These are phyloP conservation scores for Gossypium raimondii DNA, from an alignment of 345 rosid genomes.

Conservation along the genomic window DNA sequence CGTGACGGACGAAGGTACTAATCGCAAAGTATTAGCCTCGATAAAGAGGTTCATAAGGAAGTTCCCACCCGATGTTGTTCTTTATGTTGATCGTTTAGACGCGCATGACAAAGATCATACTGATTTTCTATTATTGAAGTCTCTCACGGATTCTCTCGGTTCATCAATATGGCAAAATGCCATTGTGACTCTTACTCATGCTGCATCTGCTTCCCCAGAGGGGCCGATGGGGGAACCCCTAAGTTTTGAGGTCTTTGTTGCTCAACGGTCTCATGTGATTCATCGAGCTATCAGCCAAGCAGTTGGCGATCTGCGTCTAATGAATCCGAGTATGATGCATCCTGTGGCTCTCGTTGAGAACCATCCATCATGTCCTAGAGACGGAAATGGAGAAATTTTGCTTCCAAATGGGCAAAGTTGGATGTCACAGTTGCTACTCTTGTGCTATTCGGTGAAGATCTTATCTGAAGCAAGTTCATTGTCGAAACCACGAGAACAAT, in stretches of 20 bases:
- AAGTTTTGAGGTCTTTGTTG: slow-evolving; percentile 47
- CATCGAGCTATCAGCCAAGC: slow-evolving; percentile 50
- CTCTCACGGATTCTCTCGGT: slow-evolving; percentile 45
- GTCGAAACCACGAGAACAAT: slow-evolving; percentile 27
- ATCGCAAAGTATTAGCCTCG: slow-evolving; percentile 48
- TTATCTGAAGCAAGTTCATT: slow-evolving; percentile 35
- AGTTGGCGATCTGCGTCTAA: slow-evolving; percentile 39
- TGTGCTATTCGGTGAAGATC: slow-evolving; percentile 58
- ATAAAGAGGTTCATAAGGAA: slow-evolving; percentile 47
- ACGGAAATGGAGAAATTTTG: slow-evolving; percentile 26
- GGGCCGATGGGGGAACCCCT: slow-evolving; percentile 41
- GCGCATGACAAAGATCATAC: slow-evolving; percentile 26
- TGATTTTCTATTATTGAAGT: slow-evolving; percentile 45
- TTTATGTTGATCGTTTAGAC: slow-evolving; percentile 74
- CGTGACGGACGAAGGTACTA: slow-evolving; percentile 40
- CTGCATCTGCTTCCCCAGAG: slow-evolving; percentile 49
- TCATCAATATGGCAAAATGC: slow-evolving; percentile 64
- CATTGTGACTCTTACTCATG: slow-evolving; percentile 64
- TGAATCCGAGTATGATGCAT: slow-evolving; percentile 42
- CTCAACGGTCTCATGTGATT: slow-evolving; percentile 39
- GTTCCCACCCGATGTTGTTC: slow-evolving; percentile 65
- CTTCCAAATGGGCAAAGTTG: slow-evolving; percentile 45
- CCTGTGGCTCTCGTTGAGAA: slow-evolving; percentile 62
- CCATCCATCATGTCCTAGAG: slow-evolving; percentile 32
- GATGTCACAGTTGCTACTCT: slow-evolving; percentile 54